Evolutionary conservation across 2,329 filamentous ascomycete species (phyloP).

Genomic region (Fusarium foetens): DNA sequence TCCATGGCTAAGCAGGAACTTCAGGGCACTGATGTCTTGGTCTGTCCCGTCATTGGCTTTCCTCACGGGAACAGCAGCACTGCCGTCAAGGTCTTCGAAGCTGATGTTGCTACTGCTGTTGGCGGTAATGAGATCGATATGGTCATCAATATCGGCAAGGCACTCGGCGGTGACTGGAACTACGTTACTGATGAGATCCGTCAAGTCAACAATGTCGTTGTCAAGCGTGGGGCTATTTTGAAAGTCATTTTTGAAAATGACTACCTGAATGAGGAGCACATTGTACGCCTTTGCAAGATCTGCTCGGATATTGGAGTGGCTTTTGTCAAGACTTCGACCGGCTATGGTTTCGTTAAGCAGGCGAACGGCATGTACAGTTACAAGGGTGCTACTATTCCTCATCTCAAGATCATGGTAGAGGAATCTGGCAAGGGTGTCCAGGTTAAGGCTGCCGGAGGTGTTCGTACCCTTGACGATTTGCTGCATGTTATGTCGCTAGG

Average conservation of each 20-base stretch:
- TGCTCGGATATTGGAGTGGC: constrained; percentile 62
- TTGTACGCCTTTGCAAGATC: constrained; percentile 63
- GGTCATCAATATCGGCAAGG: constrained; percentile 70
- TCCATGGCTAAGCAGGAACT: constrained; percentile 60
- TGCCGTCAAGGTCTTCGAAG: constrained; percentile 64
- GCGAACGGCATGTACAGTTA: constrained; percentile 62
- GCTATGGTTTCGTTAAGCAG: constrained; percentile 70
- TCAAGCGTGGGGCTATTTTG: constrained; percentile 55
- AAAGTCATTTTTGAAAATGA: constrained; percentile 74
- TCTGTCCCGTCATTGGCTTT: constrained; percentile 70
- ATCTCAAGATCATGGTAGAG: constrained; percentile 65
- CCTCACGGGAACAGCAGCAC: constrained; percentile 68
- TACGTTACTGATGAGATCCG: constrained; percentile 65
- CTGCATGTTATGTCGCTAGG: constrained; percentile 64
- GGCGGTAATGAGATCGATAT: constrained; percentile 68
- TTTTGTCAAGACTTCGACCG: constrained; percentile 70
- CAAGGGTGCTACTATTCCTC: constrained; percentile 61
- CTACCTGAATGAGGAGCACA: constrained; percentile 61
- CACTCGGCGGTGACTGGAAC: constrained; percentile 64
- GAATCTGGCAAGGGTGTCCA: constrained; percentile 56
- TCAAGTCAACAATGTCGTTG: constrained; percentile 60
- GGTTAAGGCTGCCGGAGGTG: constrained; percentile 66
- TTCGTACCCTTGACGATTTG: constrained; percentile 66
- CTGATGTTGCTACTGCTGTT: constrained; percentile 56
- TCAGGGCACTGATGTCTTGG: constrained; percentile 57